A percentile compares a stretch with the other conserved stretches of the same genome.
phyloP scores from a whole-genome alignment of 345 rosid genomes.

The Aegle marmelos region DNA sequence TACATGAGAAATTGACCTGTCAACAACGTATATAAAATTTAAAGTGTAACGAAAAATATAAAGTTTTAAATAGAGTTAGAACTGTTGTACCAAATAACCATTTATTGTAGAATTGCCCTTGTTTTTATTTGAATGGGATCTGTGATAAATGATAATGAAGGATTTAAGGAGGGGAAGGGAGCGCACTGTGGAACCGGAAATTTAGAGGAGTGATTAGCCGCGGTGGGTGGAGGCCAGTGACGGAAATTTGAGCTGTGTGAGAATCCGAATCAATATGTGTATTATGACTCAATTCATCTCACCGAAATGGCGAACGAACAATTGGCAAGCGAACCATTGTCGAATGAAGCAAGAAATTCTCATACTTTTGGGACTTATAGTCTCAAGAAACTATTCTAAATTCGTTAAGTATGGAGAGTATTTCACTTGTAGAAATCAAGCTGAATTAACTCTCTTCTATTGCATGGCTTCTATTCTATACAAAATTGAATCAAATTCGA shows the following conservation, averaged over 20 bases:
- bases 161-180: slow-evolving; percentile 55
- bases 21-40: no score
- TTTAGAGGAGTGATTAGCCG: slow-evolving; percentile 68
- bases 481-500: not conserved
- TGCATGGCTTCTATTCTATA: not conserved
- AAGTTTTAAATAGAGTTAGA: no score
- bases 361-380: slow-evolving; percentile 39
- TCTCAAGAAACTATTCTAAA: slow-evolving; percentile 43
- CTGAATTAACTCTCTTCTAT: not conserved
- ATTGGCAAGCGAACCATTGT: slow-evolving; percentile 46
- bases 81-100: no score
- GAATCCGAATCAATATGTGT: slow-evolving; percentile 50
- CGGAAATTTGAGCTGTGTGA: slow-evolving; percentile 51
- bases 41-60: no score
- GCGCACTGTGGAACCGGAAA: slow-evolving; percentile 77
- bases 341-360: slow-evolving; percentile 43
- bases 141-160: slow-evolving; percentile 22
- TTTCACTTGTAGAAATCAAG: no score
- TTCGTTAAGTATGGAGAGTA: slow-evolving; percentile 6
- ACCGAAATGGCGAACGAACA: slow-evolving; percentile 54
- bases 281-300: slow-evolving; percentile 70
- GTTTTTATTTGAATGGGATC: no score
- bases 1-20: no score
- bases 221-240: slow-evolving; percentile 64
- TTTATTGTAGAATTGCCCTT: no score